phyloP scores from a whole-genome alignment of 305 asterid genomes.

The Solanum aculeatissimum region DNA sequence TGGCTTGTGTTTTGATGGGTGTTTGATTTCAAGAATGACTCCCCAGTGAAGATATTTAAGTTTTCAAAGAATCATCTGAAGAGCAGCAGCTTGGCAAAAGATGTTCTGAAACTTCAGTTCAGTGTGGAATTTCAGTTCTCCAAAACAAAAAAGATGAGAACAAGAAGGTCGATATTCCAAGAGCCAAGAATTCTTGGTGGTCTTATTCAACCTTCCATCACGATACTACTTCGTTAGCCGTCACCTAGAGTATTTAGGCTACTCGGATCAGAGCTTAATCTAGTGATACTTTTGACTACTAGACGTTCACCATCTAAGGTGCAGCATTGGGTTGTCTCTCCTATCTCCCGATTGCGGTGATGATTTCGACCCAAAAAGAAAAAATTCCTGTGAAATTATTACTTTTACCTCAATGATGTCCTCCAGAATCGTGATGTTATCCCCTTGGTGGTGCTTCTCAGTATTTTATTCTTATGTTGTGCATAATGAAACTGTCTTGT shows the following conservation, averaged over 20 bases:
- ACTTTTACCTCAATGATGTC: too few species aligned
- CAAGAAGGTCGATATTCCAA: not conserved
- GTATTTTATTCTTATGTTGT: too few species aligned
- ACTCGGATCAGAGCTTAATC: not conserved
- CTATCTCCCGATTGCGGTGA: not conserved
- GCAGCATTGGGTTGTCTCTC: not conserved
- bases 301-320: not conserved
- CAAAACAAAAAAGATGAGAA: not conserved
- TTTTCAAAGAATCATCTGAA: not conserved
- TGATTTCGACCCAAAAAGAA: too few species aligned
- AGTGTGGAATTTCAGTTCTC: not conserved
- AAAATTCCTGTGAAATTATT: too few species aligned
- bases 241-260: not conserved
- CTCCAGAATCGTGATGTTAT: too few species aligned
- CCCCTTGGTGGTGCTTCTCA: too few species aligned
- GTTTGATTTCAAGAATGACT: not conserved
- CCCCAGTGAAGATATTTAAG: not conserved
- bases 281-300: not conserved
- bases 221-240: not conserved
- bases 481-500: too few species aligned
- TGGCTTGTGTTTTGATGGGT: not conserved
- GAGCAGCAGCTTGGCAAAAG: not conserved
- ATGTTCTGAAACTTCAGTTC: not conserved
- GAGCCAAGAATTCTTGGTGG: not conserved
- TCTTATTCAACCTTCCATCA: not conserved